phyloP scores from a whole-genome alignment of 2,329 filamentous ascomycete species.

The Apiospora sp. region DNA sequence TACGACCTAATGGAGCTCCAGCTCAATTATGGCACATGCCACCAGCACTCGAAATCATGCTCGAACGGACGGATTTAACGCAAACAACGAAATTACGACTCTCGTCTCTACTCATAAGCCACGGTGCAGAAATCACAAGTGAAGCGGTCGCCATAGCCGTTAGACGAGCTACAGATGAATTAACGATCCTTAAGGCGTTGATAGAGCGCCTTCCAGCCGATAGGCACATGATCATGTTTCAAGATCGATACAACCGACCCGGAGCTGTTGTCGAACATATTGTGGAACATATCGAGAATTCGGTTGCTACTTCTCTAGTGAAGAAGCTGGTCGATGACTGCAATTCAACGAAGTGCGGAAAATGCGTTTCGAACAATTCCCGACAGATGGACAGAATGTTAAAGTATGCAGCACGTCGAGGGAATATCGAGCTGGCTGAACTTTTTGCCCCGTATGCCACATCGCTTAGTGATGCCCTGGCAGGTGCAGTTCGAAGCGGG shows the following conservation, averaged over 20 bases:
- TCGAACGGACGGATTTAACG: rapidly evolving
- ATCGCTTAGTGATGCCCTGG: background rate
- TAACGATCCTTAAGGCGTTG: background rate
- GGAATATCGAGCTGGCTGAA: background rate
- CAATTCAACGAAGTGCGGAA: background rate
- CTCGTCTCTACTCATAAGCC: background rate
- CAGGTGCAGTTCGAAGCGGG: background rate
- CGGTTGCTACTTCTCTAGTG: background rate
- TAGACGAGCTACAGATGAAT: too few species aligned
- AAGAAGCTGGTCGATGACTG: background rate
- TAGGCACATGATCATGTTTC: background rate
- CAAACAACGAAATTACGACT: background rate
- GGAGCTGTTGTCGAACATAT: too few species aligned
- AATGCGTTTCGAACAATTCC: background rate
- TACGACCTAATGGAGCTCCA: too few species aligned
- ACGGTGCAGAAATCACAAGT: background rate
- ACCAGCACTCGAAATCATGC: background rate
- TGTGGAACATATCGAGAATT: background rate
- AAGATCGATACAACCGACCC: too few species aligned
- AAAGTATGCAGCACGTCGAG: background rate
- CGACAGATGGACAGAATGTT: background rate
- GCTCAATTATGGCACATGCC: too few species aligned
- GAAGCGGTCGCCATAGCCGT: background rate
- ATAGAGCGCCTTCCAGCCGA: background rate
- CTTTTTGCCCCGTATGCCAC: background rate